A percentile compares a stretch with the other conserved stretches of the same genome.
phyloP scores from a whole-genome alignment of 2,329 filamentous ascomycete species.

The Zalaria sp. region DNA sequence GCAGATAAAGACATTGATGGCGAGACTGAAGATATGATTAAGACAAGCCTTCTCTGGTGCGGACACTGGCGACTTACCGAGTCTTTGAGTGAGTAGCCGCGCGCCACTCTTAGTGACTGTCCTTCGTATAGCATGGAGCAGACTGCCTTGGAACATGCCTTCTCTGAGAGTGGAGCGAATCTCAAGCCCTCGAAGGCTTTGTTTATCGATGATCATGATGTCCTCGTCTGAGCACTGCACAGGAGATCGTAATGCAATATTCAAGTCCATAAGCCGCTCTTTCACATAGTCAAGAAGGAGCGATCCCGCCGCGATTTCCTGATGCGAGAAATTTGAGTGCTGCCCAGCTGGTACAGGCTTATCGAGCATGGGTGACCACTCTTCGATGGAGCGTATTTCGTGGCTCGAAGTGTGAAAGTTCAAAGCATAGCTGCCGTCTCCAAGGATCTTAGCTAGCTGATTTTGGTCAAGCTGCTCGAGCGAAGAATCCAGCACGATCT shows the following conservation, averaged over 20 bases:
- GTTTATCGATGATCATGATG: slow-evolving; percentile 83
- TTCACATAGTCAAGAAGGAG: slow-evolving; percentile 75
- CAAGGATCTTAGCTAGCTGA: slow-evolving; percentile 14
- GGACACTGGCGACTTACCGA: slow-evolving; percentile 38
- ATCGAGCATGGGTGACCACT: slow-evolving; percentile 70
- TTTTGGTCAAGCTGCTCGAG: slow-evolving; percentile 32
- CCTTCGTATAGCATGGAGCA: slow-evolving; percentile 76
- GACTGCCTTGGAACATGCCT: slow-evolving; percentile 62
- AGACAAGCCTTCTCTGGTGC: not conserved
- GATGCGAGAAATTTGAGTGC: slow-evolving; percentile 43
- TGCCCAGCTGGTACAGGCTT: slow-evolving; percentile 45
- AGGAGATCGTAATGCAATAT: slow-evolving; percentile 73
- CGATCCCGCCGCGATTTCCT: slow-evolving; percentile 65
- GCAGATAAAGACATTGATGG: slow-evolving; percentile 75
- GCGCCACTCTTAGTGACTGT: slow-evolving; percentile 89
- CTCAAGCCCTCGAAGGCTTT: slow-evolving; percentile 78
- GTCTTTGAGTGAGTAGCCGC: slow-evolving; percentile 66
- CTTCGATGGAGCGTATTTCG: slow-evolving; percentile 30
- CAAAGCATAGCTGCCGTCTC: slow-evolving; percentile 46
- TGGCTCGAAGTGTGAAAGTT: slow-evolving; percentile 48
- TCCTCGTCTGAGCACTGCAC: slow-evolving; percentile 58
- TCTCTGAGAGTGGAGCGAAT: slow-evolving; percentile 78
- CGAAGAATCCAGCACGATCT: slow-evolving; percentile 58
- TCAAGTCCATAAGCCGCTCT: slow-evolving; percentile 60
- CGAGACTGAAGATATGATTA: slow-evolving; percentile 35